Base-by-base conservation (phyloP, 495 filamentous ascomycete genomes). In the Penicillium desertorum region DNA sequence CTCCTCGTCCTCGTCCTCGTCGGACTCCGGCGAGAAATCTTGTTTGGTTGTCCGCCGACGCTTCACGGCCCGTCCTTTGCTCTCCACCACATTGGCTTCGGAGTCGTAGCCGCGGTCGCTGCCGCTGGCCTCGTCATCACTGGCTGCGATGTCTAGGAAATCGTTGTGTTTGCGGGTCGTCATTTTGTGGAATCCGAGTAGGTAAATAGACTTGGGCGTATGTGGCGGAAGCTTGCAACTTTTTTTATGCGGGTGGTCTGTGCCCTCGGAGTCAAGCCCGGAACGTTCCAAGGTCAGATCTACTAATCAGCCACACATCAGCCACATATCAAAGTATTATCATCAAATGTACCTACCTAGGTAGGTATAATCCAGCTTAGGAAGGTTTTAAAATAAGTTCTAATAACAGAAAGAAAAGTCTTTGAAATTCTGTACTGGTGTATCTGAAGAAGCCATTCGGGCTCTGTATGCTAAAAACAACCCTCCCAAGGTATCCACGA, bases 111-210 rank as follows among this genome's bases (percentile, higher is more conserved):
- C 86, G 44, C 77, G 69, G 45, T 81, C 76, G 10, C 29, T 48
- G 29, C 17, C 45, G 45, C 66, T 71, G 34, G 78, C 80, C 46
- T 87, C 83, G 3, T 88, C 83, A 37, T 92, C 90, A 66, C 86
- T 88, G 5, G 62, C 61, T 16, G 77, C 82, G 8, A 80, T 80
- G 50, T 92, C 90, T 19, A 96, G 81, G 61, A 86, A 92, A 39
- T 90, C 81, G 71, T 92, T 92, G 51, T 81, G 78, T 50, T 87
- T 90, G 59, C 85, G 82, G n/a, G 79, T 73, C 4, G 85, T 59
- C 88, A 91, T 92, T 46, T 49, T 64, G 57, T 56, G 19, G 23
- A 27, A 16, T 32, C 41, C 30, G 20, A 42, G 34, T 25, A 20
- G 12, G 54, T 16, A 25, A 17, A 44, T 20, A 29, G 22, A 45